phyloP scores from a whole-genome alignment of 495 filamentous ascomycete genomes.

The Neurospora sp. region DNA sequence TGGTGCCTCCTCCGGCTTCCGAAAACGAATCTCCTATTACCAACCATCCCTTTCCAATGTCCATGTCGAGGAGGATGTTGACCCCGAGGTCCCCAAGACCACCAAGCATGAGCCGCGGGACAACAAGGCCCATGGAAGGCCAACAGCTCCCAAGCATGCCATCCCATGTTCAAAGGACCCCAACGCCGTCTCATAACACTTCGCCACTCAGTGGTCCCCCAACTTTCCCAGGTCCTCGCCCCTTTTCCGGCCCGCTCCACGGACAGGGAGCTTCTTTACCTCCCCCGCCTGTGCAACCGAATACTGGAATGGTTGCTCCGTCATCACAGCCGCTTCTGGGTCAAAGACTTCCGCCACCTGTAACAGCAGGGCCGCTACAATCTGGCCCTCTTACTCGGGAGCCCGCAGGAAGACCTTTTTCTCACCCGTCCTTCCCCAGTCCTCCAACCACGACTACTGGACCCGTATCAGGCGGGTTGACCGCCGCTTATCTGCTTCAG shows the following conservation, averaged over 20 bases:
- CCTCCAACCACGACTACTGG: neutral
- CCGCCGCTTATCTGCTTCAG: neutral
- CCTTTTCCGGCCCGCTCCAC: slow-evolving; percentile 17
- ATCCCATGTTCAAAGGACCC: slow-evolving; percentile 24
- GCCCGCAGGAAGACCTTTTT: slow-evolving; percentile 13
- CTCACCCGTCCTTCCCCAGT: neutral
- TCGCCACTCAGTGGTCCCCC: slow-evolving; percentile 24
- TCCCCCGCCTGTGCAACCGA: slow-evolving; percentile 22
- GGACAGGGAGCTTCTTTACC: slow-evolving; percentile 17
- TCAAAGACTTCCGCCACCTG: slow-evolving; percentile 16
- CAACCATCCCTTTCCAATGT: slow-evolving; percentile 28
- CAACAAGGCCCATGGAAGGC: slow-evolving; percentile 34
- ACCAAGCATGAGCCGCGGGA: slow-evolving; percentile 32
- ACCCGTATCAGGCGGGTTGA: neutral
- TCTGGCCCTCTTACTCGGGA: slow-evolving; percentile 9
- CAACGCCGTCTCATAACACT: slow-evolving; percentile 11
- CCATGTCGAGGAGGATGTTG: slow-evolving; percentile 42
- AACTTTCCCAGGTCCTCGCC: slow-evolving; percentile 22
- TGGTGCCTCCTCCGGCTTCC: slow-evolving; percentile 16
- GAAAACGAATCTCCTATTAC: slow-evolving; percentile 31
- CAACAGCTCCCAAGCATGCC: slow-evolving; percentile 31
- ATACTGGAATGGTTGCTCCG: slow-evolving; percentile 23
- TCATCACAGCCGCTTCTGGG: slow-evolving; percentile 31
- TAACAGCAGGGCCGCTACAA: slow-evolving; percentile 17
- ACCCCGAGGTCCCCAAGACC: slow-evolving; percentile 56